Conservation (phyloP, 169 alveolate genomes). For the Plasmodium sp. region DNA sequence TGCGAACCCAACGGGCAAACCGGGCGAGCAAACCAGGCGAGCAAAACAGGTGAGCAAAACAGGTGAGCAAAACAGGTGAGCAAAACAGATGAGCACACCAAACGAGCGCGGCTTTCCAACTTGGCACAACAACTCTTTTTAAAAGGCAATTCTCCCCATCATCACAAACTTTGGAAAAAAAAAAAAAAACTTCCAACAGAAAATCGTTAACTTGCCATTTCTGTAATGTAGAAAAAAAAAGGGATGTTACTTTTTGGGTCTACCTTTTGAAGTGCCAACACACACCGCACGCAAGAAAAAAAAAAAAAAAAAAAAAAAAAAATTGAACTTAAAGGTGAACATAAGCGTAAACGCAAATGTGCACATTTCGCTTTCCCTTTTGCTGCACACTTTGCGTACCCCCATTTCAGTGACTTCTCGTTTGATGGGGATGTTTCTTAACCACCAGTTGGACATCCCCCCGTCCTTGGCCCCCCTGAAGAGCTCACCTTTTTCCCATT, state of each 20-base stretch:
- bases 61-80: not conserved
- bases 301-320: too few species aligned
- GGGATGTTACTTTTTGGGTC: not conserved
- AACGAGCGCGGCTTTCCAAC: not conserved
- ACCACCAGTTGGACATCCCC: not conserved
- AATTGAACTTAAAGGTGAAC: not conserved
- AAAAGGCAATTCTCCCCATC: not conserved
- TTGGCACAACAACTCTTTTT: not conserved
- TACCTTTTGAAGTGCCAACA: not conserved
- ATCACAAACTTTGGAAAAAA: not conserved
- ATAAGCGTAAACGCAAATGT: not conserved
- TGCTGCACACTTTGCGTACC: not conserved
- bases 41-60: not conserved
- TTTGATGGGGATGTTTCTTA: not conserved
- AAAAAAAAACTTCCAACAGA: not conserved
- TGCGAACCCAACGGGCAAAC: not conserved
- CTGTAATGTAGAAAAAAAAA: not conserved
- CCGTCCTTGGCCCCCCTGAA: not conserved
- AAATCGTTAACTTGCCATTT: not conserved
- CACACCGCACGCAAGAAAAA: too few species aligned
- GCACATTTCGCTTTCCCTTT: not conserved
- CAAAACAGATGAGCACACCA: not conserved
- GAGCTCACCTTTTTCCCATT: not conserved
- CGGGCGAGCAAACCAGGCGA: not conserved
- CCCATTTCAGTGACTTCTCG: not conserved